phyloP scores from a whole-genome alignment of 2,329 filamentous ascomycete species.

The Colletotrichum lentis region DNA sequence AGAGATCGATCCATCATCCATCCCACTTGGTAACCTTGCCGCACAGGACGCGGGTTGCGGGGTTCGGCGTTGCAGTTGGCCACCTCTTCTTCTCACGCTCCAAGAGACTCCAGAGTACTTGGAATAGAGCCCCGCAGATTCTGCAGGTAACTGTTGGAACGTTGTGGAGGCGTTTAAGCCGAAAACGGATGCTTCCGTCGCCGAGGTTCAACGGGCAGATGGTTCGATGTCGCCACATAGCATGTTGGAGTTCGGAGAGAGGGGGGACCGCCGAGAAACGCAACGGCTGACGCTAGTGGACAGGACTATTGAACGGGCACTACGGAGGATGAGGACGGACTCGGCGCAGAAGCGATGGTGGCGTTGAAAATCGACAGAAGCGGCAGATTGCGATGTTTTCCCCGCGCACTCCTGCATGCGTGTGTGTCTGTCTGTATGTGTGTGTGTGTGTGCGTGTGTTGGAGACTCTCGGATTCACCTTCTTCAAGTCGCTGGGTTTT shows the following conservation, averaged over 20 bases:
- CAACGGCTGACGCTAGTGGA: slow-evolving; percentile 27
- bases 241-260: slow-evolving; percentile 1
- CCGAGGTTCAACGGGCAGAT: slow-evolving; percentile 18
- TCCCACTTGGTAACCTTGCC: not conserved
- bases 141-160: slow-evolving; percentile 9
- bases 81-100: not conserved
- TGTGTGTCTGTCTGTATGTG: not conserved
- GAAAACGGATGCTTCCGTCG: slow-evolving; percentile 7
- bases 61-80: not conserved
- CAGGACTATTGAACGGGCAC: slow-evolving; percentile 17
- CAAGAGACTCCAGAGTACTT: no score
- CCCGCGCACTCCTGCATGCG: not conserved
- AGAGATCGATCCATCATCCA: not conserved
- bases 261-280: not conserved
- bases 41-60: not conserved
- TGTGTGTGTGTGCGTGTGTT: no score
- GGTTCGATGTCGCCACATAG: slow-evolving; percentile 26
- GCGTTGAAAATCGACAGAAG: slow-evolving; percentile 12
- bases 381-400: slow-evolving; percentile 11
- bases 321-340: slow-evolving; percentile 1
- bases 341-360: not conserved
- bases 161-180: not conserved
- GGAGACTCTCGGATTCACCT: no score
- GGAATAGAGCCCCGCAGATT: not conserved
- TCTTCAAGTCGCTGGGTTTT: no score